These are phyloP conservation scores for Aciculoconidium aculeatum DNA, from an alignment of 805 yeast species.

Conservation along the genomic window DNA sequence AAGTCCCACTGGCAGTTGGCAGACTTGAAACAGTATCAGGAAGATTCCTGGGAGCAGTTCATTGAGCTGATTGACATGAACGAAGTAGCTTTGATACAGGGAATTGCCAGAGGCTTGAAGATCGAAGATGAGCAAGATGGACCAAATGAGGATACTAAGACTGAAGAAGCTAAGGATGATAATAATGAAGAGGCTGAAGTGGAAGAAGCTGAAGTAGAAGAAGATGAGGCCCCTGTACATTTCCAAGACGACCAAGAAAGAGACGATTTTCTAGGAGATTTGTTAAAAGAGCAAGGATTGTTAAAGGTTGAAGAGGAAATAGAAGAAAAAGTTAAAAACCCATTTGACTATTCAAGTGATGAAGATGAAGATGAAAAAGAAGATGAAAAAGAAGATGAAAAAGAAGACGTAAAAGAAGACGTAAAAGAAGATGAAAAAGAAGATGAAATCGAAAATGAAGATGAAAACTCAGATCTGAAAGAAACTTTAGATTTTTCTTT, in stretches of 20 bases:
- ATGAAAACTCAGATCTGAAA: neutral
- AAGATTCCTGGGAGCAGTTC: constrained; percentile 10
- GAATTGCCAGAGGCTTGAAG: constrained; percentile 11
- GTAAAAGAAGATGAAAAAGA: constrained; percentile 5
- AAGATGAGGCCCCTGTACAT: neutral
- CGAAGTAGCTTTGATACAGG: constrained; percentile 23
- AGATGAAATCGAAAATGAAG: constrained; percentile 4
- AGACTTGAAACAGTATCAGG: constrained; percentile 14
- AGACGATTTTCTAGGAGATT: constrained; percentile 1
- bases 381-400: constrained; percentile 4
- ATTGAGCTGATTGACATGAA: constrained; percentile 21
- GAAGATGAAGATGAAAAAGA: constrained; percentile 7
- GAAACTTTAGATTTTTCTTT: constrained; percentile 14
- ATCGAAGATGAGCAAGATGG: constrained; percentile 5
- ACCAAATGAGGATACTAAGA: constrained; percentile 6
- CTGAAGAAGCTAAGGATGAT: constrained; percentile 7
- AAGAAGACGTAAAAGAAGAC: neutral
- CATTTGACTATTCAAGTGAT: constrained; percentile 5
- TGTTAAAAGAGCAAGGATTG: neutral
- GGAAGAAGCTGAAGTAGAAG: constrained; percentile 3
- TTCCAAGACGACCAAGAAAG: neutral
- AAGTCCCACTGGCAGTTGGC: constrained; percentile 30
- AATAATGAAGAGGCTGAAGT: constrained; percentile 2
- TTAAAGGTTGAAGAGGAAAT: no score
- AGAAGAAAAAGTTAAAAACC: constrained; percentile 13